Base-by-base conservation (phyloP, 805 yeast species). In the Candida lessepsii region DNA sequence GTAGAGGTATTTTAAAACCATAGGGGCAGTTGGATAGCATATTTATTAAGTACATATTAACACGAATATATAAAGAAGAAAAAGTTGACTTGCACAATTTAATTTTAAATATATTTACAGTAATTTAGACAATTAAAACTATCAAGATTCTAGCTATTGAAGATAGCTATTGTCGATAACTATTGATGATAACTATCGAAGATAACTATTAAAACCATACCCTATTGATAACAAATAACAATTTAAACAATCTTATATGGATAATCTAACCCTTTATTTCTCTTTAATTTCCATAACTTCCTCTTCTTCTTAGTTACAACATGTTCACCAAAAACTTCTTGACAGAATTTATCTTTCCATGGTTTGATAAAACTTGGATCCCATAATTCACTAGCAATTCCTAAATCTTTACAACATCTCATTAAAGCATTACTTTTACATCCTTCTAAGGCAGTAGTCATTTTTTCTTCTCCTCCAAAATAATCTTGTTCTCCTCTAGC, bases 341-440 rank as follows among this genome's bases (percentile, higher is more conserved):
- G 90, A 61, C 97, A 88, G 49, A 58, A 47, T 46, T 58, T 54
- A 44, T 57, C 56, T 47, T 69, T 69, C 67, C 70, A 69, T 23
- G 54, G 50, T 50, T 86, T 75, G 47, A 93, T 89, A 53, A 91
- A 93, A 29, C 80, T 69, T 2, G 99, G 99, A 59, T 93, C 99
- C 99, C 99, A 93, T 37, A 93, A 72, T 57, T 93, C 99, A 42
- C 95, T 85, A 1, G 97, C 99, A 49, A 93, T 84, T 4, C 98
- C 98, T 53, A 93, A 72, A 64, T 93, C 99, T 60, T 93, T 93
- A 64, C 99, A 93, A 56, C 98, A 90, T 59, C 99, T 77, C 98
- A 93, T 91, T 59, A 93, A 67, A 0, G 98, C 97, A 58, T 93
- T 93, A 57, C 95, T 83, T 58, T 89, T 89, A 63, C 98, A 91